Evolutionary conservation across 2,329 filamentous ascomycete genomes (phyloP), one percentile per base, ranked within the genome.

Genomic region (Lachnellula occidentalis): DNA sequence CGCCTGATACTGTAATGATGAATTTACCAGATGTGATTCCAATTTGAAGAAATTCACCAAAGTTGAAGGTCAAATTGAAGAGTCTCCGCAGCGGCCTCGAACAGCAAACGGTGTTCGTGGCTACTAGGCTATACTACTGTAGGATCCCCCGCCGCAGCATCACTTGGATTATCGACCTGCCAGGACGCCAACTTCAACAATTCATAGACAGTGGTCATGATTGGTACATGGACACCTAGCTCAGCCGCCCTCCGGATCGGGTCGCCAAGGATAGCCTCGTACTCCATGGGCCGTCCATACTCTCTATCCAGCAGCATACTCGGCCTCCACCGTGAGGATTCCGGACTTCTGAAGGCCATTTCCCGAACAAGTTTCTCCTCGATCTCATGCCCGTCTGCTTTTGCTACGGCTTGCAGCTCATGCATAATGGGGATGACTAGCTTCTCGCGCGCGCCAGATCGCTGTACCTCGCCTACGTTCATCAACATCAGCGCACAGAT

Each of bases 181-280:
- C 71, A 68, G 65, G 78, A 76, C 51, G 72, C 74, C 71, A 74
- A 74, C 64, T 74, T 74, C 54, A 80, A 66, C 59, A 80, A 59
- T 27, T 77, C 77, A 69, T 81, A 80, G 63, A 80, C 65, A 14
- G 68, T 78, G 66, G 78, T 74, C 67, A 78, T 56, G 59, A 77
- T 66, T 11, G 76, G 76, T 73, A 78, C 76, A 58, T 76, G 74
- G 12, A 75, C 69, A 0, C 76, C 76, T 51, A 75, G 70, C 58
- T 73, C 72, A 56, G 73, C 67, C 9, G 77, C 77, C 36, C 76
- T 72, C 53, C 75, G 64, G 37, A 80, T 73, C 8, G 76, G 76
- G 61, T 79, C 78, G 0, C 78, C 77, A 19, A 81, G 60, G 48
- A 80, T 79, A 41, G 79, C 78, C 62, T 81, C 78, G 58, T 79